These are phyloP conservation scores for Ceratobasidium sp. DNA, from an alignment of 1,284 basidiomycete species.

Conservation along the genomic window DNA sequence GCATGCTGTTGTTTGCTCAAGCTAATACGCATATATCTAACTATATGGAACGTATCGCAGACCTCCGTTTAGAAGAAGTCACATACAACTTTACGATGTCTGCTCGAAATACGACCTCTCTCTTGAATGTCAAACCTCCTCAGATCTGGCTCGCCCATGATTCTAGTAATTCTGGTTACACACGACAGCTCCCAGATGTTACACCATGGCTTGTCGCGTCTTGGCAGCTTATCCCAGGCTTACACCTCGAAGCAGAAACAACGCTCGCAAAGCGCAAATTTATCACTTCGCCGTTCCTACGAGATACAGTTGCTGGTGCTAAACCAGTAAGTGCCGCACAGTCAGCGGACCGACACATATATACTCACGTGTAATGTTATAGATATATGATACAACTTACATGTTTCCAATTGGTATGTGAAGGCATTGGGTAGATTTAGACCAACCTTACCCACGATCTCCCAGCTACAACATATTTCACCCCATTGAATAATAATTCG, in stretches of 20 bases:
- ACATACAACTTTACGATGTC: conserved; percentile 15
- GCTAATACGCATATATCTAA: not conserved
- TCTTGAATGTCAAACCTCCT: not conserved
- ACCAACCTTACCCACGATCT: not conserved
- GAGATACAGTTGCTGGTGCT: conserved; percentile 15
- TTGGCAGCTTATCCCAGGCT: conserved; percentile 27
- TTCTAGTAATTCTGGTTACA: not conserved
- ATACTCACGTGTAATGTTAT: not conserved
- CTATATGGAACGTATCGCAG: not conserved
- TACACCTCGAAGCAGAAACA: conserved; percentile 12
- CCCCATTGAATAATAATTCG: conserved; percentile 19
- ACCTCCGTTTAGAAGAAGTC: not conserved
- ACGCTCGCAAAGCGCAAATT: conserved; percentile 27
- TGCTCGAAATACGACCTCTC: not conserved
- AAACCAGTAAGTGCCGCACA: conserved; percentile 11
- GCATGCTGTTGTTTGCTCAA: not conserved
- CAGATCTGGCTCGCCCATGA: conserved; percentile 13
- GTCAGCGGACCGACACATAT: not conserved
- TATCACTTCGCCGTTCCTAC: conserved; percentile 7
- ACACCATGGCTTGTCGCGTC: conserved; percentile 30
- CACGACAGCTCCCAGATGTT: not conserved
- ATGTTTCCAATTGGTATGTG: conserved; percentile 24
- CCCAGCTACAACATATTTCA: conserved; percentile 1
- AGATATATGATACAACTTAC: conserved; percentile 13
- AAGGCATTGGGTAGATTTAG: not conserved